phyloP scores from a whole-genome alignment of 1,284 basidiomycete species.

The Peniophora sp. region DNA sequence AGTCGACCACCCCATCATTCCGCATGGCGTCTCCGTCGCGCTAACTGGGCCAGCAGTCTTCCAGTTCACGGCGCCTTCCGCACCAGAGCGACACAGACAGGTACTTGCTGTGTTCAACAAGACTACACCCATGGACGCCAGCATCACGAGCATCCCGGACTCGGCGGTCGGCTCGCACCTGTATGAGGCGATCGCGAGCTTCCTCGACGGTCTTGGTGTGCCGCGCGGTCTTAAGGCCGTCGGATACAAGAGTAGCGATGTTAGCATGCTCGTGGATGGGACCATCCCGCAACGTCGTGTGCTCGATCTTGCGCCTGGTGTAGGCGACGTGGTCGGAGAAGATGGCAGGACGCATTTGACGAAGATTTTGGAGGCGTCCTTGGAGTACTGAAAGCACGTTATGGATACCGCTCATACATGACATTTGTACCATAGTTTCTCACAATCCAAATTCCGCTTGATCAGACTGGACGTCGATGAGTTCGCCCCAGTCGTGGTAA shows the following conservation, averaged over 20 bases:
- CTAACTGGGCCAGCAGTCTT: slow-evolving; percentile 91
- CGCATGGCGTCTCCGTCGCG: slow-evolving; percentile 83
- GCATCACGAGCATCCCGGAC: slow-evolving; percentile 73
- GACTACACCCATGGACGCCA: slow-evolving; percentile 56
- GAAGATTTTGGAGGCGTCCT: slow-evolving; percentile 66
- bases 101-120: slow-evolving; percentile 80
- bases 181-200: slow-evolving; percentile 85
- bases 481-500: no score
- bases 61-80: slow-evolving; percentile 88
- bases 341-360: slow-evolving; percentile 77
- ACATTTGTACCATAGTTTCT: no score
- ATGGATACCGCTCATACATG: no score
- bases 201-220: slow-evolving; percentile 82
- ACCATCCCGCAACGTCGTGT: slow-evolving; percentile 85
- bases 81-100: slow-evolving; percentile 85
- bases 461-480: no score
- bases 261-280: slow-evolving; percentile 72
- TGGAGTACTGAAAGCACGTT: slow-evolving; percentile 53
- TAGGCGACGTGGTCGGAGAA: slow-evolving; percentile 71
- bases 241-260: slow-evolving; percentile 68
- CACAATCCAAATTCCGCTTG: no score
- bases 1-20: slow-evolving; percentile 83
- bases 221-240: slow-evolving; percentile 85
- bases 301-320: slow-evolving; percentile 80
- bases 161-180: slow-evolving; percentile 75